Percentiles rank a stretch among this genome's conserved stretches.
Conservation (phyloP, 2,329 filamentous ascomycete species). For the Sordariomycetes sp. region DNA sequence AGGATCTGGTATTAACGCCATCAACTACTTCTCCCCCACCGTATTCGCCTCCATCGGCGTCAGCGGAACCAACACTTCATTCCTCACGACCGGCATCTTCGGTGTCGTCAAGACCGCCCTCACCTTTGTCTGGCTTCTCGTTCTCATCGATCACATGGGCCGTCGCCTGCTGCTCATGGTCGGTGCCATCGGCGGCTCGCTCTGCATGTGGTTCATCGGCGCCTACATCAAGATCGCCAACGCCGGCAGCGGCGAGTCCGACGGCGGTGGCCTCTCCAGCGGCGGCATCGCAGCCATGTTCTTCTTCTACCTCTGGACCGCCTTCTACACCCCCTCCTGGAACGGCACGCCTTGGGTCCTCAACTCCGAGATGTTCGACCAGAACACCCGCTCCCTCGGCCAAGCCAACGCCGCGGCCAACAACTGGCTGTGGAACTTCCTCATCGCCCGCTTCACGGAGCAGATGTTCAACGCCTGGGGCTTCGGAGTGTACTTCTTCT, state of each 20-base stretch:
- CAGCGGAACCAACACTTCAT: slow-evolving; percentile 26
- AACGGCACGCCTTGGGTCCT: slow-evolving; percentile 70
- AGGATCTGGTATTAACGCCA: slow-evolving; percentile 60
- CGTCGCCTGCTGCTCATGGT: slow-evolving; percentile 43
- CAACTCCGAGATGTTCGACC: slow-evolving; percentile 68
- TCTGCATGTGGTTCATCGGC: slow-evolving; percentile 53
- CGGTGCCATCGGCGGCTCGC: slow-evolving; percentile 47
- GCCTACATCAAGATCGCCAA: slow-evolving; percentile 40
- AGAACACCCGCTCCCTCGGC: slow-evolving; percentile 52
- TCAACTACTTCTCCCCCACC: slow-evolving; percentile 60
- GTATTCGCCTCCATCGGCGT: slow-evolving; percentile 27
- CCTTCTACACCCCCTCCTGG: slow-evolving; percentile 63
- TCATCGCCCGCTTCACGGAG: slow-evolving; percentile 58
- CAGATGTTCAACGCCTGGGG: slow-evolving; percentile 51
- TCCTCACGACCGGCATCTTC: slow-evolving; percentile 57
- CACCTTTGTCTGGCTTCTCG: slow-evolving; percentile 55
- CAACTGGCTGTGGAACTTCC: slow-evolving; percentile 68
- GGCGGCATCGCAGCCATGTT: slow-evolving; percentile 49
- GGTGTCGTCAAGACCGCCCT: slow-evolving; percentile 57
- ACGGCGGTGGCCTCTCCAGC: slow-evolving; percentile 21
- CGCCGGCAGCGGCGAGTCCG: not conserved
- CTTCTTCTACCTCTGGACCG: slow-evolving; percentile 64
- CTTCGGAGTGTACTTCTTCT: slow-evolving; percentile 64
- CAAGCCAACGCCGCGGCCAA: slow-evolving; percentile 63
- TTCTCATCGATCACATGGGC: slow-evolving; percentile 48